phyloP scores from a whole-genome alignment of 2,329 filamentous ascomycete genomes.

The Penicillium sp. region DNA sequence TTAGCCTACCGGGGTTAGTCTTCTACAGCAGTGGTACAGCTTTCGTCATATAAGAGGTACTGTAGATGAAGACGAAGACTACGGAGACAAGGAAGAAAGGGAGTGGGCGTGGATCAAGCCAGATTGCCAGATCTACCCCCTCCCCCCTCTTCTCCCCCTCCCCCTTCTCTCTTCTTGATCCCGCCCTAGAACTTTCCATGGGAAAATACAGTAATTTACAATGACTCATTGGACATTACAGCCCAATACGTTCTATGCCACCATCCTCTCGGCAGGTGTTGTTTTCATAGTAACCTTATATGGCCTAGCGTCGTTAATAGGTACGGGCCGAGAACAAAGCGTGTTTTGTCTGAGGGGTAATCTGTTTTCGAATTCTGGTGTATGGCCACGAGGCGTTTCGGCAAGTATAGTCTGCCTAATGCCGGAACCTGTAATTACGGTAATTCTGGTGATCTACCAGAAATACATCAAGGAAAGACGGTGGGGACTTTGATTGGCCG shows the following conservation, averaged over 20 bases:
- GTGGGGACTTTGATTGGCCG: neutral
- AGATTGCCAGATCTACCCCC: constrained; percentile 2
- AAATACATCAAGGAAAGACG: constrained; percentile 3
- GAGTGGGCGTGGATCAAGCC: constrained; percentile 1
- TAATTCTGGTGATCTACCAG: constrained; percentile 5
- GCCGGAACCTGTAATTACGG: constrained; percentile 5
- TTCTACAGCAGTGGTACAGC: constrained; percentile 5
- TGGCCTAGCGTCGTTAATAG: too few relatives aligned
- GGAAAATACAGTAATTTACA: too few relatives aligned
- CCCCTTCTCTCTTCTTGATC: neutral
- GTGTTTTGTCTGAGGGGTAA: neutral
- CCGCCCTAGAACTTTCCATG: too few relatives aligned
- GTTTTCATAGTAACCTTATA: too few relatives aligned
- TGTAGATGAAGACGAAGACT: constrained; percentile 1
- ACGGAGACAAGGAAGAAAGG: neutral
- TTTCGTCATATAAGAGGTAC: constrained; percentile 1
- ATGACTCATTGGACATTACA: too few relatives aligned
- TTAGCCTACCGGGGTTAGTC: constrained; percentile 7
- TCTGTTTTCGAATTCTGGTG: neutral
- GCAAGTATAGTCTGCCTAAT: neutral
- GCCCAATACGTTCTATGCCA: too few relatives aligned
- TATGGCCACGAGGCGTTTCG: neutral
- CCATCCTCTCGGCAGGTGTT: too few relatives aligned
- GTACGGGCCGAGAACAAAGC: neutral
- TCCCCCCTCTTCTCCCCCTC: too few relatives aligned